Evolutionary conservation across 805 yeast genomes (phyloP), one percentile per base, ranked within the genome.

Genomic region (Myxozyma geophila): DNA sequence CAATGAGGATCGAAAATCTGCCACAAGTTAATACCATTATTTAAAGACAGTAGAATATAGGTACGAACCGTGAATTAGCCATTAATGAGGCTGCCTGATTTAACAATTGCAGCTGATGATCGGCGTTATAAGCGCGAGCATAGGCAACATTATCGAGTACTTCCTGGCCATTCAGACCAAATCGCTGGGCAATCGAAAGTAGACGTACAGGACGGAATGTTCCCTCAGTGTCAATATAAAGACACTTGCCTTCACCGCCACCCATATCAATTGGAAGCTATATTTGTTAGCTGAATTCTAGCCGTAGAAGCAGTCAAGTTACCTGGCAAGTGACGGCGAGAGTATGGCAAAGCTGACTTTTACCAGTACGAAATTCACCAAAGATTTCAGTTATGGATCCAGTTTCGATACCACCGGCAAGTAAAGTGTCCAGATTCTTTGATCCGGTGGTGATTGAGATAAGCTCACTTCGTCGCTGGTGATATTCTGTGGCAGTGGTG

Each of bases 321-420:
- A 63, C 67, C 76, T 93, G 99, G 75, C 98, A 93, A 1, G 98
- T 93, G 7, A 95, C 97, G 0, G 98, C 97, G 60, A 95, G 81
- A 1, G 98, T 95, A 75, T 95, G 99, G 76, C 99, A 95, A 53
- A 95, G 78, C 79, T 95, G 99, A 4, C 98, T 91, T 75, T 95
- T 95, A 52, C 99, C 99, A 1, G 99, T 95, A 79, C 98, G 85
- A 75, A 92, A 95, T 76, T 95, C 99, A 43, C 99, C 99, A 79
- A 90, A 95, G 8, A 93, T 84, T 77, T 95, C 99, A 0, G 99
- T 95, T 68, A 95, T 88, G 1, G 97, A 89, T 1, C 99, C 99
- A 0, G 99, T 95, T 75, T 95, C 99, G 57, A 95, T 84, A 48
- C 99, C 99, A 59, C 99, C 99, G 9, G 98, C 98, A 46, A 95